Conservation (phyloP, 441 rosid species). For the Syzygium syzygioides region DNA sequence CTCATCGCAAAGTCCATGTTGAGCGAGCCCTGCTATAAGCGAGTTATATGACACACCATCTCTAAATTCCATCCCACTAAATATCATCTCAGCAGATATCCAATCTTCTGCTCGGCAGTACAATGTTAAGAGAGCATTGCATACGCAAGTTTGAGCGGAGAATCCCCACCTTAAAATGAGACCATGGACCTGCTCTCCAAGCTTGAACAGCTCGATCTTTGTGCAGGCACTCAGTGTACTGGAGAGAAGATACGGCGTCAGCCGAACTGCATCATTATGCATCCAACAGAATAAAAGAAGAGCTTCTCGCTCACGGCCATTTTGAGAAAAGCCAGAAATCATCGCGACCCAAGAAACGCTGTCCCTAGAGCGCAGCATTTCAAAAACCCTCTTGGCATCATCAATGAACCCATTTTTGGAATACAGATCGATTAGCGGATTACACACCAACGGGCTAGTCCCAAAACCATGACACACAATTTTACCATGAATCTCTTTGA, state of each 20-base stretch:
- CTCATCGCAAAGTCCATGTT: conserved; percentile 46
- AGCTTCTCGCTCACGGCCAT: conserved; percentile 55
- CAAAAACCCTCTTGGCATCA: conserved; percentile 55
- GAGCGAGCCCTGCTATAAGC: conserved; percentile 76
- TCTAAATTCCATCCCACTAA: conserved; percentile 46
- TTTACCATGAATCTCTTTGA: conserved; percentile 65
- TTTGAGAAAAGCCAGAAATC: conserved; percentile 71
- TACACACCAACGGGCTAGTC: conserved; percentile 35
- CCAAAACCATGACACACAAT: conserved; percentile 52
- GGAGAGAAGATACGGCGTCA: conserved; percentile 74
- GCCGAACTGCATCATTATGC: conserved; percentile 45
- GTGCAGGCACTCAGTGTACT: conserved; percentile 84
- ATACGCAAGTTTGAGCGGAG: conserved; percentile 57
- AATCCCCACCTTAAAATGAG: conserved; percentile 65
- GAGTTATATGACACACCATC: conserved; percentile 86
- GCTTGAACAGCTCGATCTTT: conserved; percentile 45
- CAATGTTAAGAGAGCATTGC: conserved; percentile 80
- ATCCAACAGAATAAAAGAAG: conserved; percentile 50
- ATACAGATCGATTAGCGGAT: conserved; percentile 68
- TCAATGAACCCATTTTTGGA: conserved; percentile 50
- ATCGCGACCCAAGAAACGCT: conserved; percentile 83
- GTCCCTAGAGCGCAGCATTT: conserved; percentile 44
- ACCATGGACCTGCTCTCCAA: conserved; percentile 72
- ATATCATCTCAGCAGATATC: conserved; percentile 64
- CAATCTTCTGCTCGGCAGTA: conserved; percentile 54